Conservation (phyloP, 73 alveolate species). For the Paraurostyla sp. region DNA sequence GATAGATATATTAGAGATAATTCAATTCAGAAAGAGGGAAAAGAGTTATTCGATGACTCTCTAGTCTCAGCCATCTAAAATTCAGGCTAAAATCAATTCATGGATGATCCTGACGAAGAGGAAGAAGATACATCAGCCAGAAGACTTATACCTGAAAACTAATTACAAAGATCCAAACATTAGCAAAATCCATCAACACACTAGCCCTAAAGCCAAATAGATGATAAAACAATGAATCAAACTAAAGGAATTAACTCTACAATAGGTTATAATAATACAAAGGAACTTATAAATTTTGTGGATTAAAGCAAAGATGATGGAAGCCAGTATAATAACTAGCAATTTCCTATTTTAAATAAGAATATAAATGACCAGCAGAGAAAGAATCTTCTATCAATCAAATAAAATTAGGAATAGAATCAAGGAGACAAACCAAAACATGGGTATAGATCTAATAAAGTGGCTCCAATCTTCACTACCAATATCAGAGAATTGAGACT, state of each 20-base stretch:
- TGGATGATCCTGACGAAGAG: background rate
- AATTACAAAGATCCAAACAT: background rate
- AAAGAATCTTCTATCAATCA: too few relatives aligned
- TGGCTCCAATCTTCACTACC: conserved; percentile 8
- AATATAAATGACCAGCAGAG: background rate
- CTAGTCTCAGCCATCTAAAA: conserved; percentile 13
- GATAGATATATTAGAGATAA: background rate
- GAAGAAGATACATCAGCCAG: conserved; percentile 18
- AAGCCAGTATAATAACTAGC: background rate
- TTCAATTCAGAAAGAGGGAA: background rate
- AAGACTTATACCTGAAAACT: background rate
- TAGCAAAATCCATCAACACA: background rate
- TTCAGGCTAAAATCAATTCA: background rate
- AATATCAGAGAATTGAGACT: background rate
- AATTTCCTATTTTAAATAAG: background rate
- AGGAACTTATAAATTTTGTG: background rate
- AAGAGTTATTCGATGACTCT: conserved; percentile 10
- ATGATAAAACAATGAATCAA: background rate
- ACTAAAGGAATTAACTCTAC: background rate
- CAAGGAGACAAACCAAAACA: too few relatives aligned
- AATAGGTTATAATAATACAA: background rate
- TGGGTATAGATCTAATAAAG: conserved; percentile 24
- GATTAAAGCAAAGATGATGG: conserved; percentile 28
- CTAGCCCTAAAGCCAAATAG: background rate
- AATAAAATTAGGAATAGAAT: background rate